Conservation (phyloP, 768 basidiomycete species). For the Phanerochaete carnosa region DNA sequence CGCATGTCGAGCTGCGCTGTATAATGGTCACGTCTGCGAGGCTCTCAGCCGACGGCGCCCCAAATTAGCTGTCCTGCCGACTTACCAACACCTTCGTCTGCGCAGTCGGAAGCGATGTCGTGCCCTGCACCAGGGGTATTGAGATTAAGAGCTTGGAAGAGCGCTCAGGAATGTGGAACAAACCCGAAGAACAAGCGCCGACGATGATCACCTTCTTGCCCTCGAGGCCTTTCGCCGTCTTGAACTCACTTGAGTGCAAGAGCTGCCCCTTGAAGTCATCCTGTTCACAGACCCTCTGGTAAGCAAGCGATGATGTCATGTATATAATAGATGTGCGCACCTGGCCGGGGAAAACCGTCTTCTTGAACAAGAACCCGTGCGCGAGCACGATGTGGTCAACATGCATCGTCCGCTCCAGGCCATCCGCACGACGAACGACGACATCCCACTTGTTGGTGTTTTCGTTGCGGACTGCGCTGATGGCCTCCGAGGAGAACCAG, state of each 20-base stretch:
- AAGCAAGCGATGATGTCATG: slow-evolving; percentile 33
- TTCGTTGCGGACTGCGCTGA: slow-evolving; percentile 34
- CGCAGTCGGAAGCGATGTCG: no score
- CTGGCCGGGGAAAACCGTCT: neutral
- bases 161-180: neutral
- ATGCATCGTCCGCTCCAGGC: slow-evolving; percentile 25
- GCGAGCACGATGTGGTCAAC: slow-evolving; percentile 34
- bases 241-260: slow-evolving; percentile 56
- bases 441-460: slow-evolving; percentile 24
- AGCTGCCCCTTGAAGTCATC: slow-evolving; percentile 60
- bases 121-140: slow-evolving; percentile 34
- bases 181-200: neutral
- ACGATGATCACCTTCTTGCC: slow-evolving; percentile 53
- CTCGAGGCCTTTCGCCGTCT: slow-evolving; percentile 46
- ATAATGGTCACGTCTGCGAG: slow-evolving; percentile 46
- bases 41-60: slow-evolving; percentile 14
- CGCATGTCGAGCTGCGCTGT: no score
- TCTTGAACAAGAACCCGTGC: slow-evolving; percentile 21
- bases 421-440: slow-evolving; percentile 31
- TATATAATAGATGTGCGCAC: slow-evolving; percentile 37
- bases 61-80: neutral
- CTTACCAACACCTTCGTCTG: slow-evolving; percentile 36
- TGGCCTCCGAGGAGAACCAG: neutral
- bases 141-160: slow-evolving; percentile 8
- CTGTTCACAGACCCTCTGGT: slow-evolving; percentile 49